phyloP scores from a whole-genome alignment of 2,329 filamentous ascomycete genomes.

The Monilinia fructicola region DNA sequence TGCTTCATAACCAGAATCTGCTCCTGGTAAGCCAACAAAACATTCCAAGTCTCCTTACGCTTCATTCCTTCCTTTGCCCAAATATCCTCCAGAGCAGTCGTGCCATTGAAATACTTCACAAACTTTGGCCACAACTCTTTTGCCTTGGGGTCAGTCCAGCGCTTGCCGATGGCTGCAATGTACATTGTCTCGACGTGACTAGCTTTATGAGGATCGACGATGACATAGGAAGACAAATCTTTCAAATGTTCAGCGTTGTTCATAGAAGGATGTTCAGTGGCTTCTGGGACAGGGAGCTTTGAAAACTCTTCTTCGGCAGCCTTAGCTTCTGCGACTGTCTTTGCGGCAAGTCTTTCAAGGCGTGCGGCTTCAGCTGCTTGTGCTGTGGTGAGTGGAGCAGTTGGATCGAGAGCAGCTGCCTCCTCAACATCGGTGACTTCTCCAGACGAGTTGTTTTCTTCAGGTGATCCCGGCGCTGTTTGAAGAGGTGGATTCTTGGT shows the following conservation, averaged over 20 bases:
- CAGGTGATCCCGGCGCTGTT: conserved; percentile 24
- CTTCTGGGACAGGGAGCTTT: conserved; percentile 44
- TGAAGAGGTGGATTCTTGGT: conserved; percentile 38
- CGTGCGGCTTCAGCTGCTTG: conserved; percentile 62
- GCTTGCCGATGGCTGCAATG: conserved; percentile 57
- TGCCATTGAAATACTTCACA: conserved; percentile 82
- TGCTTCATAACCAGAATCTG: conserved; percentile 67
- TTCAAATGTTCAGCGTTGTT: conserved; percentile 59
- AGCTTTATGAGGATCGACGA: conserved; percentile 75
- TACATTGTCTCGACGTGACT: conserved; percentile 76
- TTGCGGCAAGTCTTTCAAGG: conserved; percentile 57
- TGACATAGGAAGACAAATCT: conserved; percentile 62
- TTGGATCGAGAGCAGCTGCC: conserved; percentile 31
- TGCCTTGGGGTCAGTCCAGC: conserved; percentile 51
- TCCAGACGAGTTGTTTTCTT: conserved; percentile 18
- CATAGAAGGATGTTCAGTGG: conserved; percentile 55
- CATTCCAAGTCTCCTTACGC: conserved; percentile 73
- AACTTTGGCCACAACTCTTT: conserved; percentile 70
- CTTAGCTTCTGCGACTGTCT: conserved; percentile 54
- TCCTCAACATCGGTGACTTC: conserved; percentile 24
- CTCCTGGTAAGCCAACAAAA: conserved; percentile 65
- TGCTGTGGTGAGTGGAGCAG: conserved; percentile 49
- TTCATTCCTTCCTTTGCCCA: conserved; percentile 83
- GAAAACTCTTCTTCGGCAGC: conserved; percentile 38
- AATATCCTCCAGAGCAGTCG: conserved; percentile 81